Evolutionary conservation across 176 grass and related monocot genomes (phyloP), one percentile per base, ranked within the genome.

Genomic region (Oryza brachyantha): DNA sequence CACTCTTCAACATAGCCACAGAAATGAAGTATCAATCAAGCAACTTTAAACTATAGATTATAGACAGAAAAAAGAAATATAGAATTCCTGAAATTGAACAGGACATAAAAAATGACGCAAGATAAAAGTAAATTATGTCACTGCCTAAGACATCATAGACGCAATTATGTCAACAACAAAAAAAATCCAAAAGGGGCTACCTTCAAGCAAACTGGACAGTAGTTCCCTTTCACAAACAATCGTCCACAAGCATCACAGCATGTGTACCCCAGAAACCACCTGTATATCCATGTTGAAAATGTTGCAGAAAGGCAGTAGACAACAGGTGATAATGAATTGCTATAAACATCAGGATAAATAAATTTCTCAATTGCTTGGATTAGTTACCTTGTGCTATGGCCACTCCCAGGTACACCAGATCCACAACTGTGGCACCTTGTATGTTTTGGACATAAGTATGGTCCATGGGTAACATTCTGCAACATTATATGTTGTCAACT

Each of bases 201-300:
- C 96, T 95, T 99, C 78, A 99, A 89, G 67, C 96, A 99, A 87
- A 99, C 80, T 60, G 96, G 92, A 74, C 96, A 99, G 75, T 99
- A 99, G 76, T 99, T 99, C 77, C 96, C 92, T 86, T 99, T 95
- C 78, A 99, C 96, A 87, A 99, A 99, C 70, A 99, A 83, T 76
- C 96, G 89, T 65, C 96, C 96, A 70, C 96, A 99, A 65, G 96
- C 96, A 87, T 99, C 96, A 79, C 96, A 99, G 39, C 93, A 94
- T 70, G 96, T 99, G 84, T 99, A 95, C 42, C 92, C 90, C 83
- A 99, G 81, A 84, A 99, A 99, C 96, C 96, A 99, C 88, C 96
- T 99, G 68, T n/a, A 73, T 50, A 83, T 38, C 48, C 54, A 84
- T 68, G 31, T 63, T 68, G 46, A 31, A 45, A 72, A 58, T 48